A percentile compares a stretch with the other conserved stretches of the same genome.
Conservation (phyloP, 2,329 filamentous ascomycete genomes). For the Aspergillus novoparasiticus region DNA sequence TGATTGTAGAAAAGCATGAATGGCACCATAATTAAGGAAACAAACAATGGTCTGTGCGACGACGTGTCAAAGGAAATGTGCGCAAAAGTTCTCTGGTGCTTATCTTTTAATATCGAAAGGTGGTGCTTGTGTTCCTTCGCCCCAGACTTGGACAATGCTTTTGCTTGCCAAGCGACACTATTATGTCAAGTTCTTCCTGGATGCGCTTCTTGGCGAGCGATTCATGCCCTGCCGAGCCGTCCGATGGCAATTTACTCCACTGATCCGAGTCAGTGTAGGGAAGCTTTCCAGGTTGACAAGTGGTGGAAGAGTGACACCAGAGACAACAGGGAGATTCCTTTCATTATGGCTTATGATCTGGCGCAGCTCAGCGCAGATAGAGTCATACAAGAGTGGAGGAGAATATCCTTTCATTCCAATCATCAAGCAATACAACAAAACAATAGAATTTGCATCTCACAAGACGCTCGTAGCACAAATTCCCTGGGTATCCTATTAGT, state of each 20-base stretch:
- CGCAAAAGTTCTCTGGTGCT: not conserved
- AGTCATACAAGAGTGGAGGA: not conserved
- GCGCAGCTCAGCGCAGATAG: not conserved
- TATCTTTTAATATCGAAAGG: not conserved
- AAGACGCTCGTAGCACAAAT: not conserved
- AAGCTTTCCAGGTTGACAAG: not conserved
- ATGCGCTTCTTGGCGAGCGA: not conserved
- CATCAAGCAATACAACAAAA: not conserved
- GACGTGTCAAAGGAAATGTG: not conserved
- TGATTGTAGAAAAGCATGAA: not conserved
- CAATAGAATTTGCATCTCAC: not conserved
- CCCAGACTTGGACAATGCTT: not conserved
- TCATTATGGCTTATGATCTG: not conserved
- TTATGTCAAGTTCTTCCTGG: not conserved
- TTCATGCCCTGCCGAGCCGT: not conserved
- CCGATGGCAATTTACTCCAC: not conserved
- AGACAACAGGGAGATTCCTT: not conserved
- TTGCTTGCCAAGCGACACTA: not conserved
- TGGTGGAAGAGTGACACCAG: not conserved
- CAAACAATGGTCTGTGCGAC: not conserved
- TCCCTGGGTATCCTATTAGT: not conserved
- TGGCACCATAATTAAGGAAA: rapidly evolving
- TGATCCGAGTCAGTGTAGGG: not conserved
- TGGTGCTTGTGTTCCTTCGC: not conserved
- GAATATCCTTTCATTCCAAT: not conserved